Evolutionary conservation across 805 yeast species (phyloP).

Genomic region (Blastobotrys mokoenaii): DNA sequence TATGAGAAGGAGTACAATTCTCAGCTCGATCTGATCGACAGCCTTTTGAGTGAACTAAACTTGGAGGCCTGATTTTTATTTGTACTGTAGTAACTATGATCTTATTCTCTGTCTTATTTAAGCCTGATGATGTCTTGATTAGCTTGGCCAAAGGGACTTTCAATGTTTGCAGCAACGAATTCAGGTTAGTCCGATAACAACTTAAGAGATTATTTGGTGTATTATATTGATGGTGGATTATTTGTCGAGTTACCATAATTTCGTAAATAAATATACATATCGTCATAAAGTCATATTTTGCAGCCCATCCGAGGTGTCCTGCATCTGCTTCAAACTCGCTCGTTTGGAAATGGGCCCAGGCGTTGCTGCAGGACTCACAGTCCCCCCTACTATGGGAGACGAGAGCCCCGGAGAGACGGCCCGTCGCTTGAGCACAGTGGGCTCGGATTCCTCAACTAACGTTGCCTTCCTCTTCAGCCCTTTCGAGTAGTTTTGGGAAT

Average conservation of each 20-base stretch:
- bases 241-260: too few species aligned
- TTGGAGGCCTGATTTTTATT: constrained; percentile 38
- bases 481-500: neutral
- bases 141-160: too few species aligned
- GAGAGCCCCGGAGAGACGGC: constrained; percentile 22
- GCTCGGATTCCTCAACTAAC: constrained; percentile 8
- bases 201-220: too few species aligned
- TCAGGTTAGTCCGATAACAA: too few species aligned
- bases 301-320: constrained; percentile 20
- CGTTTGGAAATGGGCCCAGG: constrained; percentile 5
- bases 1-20: constrained; percentile 29
- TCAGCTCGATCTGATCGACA: constrained; percentile 36
- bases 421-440: constrained; percentile 14
- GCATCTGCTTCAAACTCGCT: constrained; percentile 16
- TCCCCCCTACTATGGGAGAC: constrained; percentile 13
- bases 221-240: too few species aligned
- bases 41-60: constrained; percentile 31
- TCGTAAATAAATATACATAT: too few species aligned
- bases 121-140: too few species aligned
- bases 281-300: constrained; percentile 15
- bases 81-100: too few species aligned
- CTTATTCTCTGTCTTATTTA: too few species aligned
- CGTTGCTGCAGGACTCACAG: constrained; percentile 9
- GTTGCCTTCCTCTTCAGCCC: constrained; percentile 13
- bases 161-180: too few species aligned